Conservation (phyloP, 2,329 filamentous ascomycete species). For the Berkeleyomyces rouxiae region DNA sequence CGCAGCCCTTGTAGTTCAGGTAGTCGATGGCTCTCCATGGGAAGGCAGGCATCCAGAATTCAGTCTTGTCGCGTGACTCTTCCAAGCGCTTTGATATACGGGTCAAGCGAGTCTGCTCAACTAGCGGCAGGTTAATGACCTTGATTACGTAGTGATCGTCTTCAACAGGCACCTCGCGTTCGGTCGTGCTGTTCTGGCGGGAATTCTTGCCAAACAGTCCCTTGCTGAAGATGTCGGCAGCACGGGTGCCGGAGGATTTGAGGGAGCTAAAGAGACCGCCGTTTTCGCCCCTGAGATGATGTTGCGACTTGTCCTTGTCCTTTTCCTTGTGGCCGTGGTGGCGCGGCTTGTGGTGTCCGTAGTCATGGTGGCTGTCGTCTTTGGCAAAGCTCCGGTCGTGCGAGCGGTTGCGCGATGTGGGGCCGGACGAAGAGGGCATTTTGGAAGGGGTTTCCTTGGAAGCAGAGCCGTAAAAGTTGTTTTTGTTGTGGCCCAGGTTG, state of each 20-base stretch:
- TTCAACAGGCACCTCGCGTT: slow-evolving; percentile 48
- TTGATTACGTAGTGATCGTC: slow-evolving; percentile 73
- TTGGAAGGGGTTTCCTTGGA: slow-evolving; percentile 2
- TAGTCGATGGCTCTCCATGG: slow-evolving; percentile 95
- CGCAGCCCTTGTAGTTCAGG: slow-evolving; percentile 83
- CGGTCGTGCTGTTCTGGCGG: slow-evolving; percentile 53
- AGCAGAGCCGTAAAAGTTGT: neutral
- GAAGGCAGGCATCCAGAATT: slow-evolving; percentile 96
- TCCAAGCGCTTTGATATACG: slow-evolving; percentile 81
- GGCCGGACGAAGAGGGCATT: slow-evolving; percentile 17
- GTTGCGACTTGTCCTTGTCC: slow-evolving; percentile 31
- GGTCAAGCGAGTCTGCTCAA: slow-evolving; percentile 80
- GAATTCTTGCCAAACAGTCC: slow-evolving; percentile 66
- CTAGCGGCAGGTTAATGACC: slow-evolving; percentile 69
- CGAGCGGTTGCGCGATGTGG: slow-evolving; percentile 51
- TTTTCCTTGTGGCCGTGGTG: slow-evolving; percentile 27
- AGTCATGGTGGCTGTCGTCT: slow-evolving; percentile 19
- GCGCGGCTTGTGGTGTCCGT: slow-evolving; percentile 10
- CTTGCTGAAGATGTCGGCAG: slow-evolving; percentile 67
- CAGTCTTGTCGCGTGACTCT: slow-evolving; percentile 82
- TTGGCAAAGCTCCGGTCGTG: slow-evolving; percentile 43
- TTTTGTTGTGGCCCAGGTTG: neutral
- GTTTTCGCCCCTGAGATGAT: slow-evolving; percentile 26
- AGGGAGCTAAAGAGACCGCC: slow-evolving; percentile 50
- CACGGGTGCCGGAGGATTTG: slow-evolving; percentile 54